Evolutionary conservation across 768 basidiomycete species (phyloP), one percentile per base, ranked within the genome.

Genomic region (Plicaturopsis crispa): DNA sequence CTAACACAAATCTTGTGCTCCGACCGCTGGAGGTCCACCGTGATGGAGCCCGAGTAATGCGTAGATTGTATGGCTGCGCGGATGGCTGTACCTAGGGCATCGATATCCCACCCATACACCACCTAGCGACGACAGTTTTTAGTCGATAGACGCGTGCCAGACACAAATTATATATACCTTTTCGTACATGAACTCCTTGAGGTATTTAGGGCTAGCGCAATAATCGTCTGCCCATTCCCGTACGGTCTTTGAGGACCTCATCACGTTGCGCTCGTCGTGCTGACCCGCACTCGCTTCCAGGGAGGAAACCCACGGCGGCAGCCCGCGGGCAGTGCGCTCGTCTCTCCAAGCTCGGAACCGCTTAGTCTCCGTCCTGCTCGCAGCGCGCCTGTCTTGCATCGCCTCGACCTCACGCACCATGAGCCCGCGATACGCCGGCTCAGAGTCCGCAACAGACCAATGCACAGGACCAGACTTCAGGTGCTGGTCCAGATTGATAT

Each of bases 171-270:
- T 56, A 65, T 68, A 31, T 42, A 80, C 80, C 65, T 86, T 86
- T 17, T 69, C 62, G 44, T 87, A 84, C 5, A 72, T 67, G 51
- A 91, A 87, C 57, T 89, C 86, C 54, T 89, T 90, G 44, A 90
- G 62, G 12, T 69, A 56, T 48, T 81, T 88, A 6, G 55, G 63
- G 49, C 80, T 83, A 18, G 71, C 67, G 41, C 85, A 88, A 49
- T 87, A 90, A 40, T 83, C 78, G 47, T 89, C 84, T 6, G 85
- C 85, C 88, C 88, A 91, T 42, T 81, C 69, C 22, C 83, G 65
- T 31, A 88, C 52, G 1, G 78, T 70, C 59, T 72, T 74, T 12
- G 76, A 76, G 2, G 78, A 80, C 39, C 61, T 66, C 31, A 80
- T 5, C 53, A 51, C 16, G 51, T 44, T 0, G 39, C 26, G 8